Evolutionary conservation across 768 basidiomycete genomes (phyloP).

Genomic region (Ephemerocybe angulata): DNA sequence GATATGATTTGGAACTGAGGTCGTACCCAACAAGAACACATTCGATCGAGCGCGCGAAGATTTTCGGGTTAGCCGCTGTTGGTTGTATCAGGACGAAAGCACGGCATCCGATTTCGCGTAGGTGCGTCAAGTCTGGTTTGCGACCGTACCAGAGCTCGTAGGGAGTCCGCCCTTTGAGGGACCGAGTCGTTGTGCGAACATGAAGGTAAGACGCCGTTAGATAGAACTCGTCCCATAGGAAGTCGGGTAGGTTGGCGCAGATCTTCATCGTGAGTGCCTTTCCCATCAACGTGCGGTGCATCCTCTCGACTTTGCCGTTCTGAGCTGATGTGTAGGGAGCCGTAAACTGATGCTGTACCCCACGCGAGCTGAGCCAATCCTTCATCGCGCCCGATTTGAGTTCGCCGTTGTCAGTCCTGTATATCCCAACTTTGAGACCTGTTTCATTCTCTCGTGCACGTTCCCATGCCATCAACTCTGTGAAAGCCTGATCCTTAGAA

Average conservation of each 20-base stretch:
- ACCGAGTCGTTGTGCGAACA: constrained; percentile 8
- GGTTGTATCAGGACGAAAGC: constrained; percentile 22
- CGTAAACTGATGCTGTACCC: constrained; percentile 17
- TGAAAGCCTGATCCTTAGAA: constrained; percentile 22
- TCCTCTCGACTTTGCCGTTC: constrained; percentile 33
- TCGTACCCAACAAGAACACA: constrained; percentile 21
- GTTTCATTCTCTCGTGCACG: constrained; percentile 19
- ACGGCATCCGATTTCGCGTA: constrained; percentile 17
- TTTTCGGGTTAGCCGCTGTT: constrained; percentile 23
- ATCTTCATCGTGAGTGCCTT: constrained; percentile 27
- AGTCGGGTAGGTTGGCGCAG: constrained; percentile 21
- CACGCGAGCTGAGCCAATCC: constrained; percentile 13
- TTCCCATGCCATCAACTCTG: constrained; percentile 26
- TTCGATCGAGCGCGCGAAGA: constrained; percentile 18
- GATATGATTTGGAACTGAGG: constrained; percentile 13
- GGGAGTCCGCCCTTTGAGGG: constrained; percentile 11
- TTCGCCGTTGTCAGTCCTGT: constrained; percentile 21
- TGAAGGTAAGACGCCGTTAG: constrained; percentile 25
- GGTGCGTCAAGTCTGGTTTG: constrained; percentile 22
- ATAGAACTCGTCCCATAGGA: constrained; percentile 34
- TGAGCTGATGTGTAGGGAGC: constrained; percentile 32
- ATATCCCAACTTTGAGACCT: constrained; percentile 12
- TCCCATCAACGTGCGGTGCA: constrained; percentile 32
- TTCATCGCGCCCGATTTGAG: constrained; percentile 18
- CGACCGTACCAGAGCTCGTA: constrained; percentile 16